Conservation (phyloP, 768 basidiomycete species). For the Pleurotus platypus region DNA sequence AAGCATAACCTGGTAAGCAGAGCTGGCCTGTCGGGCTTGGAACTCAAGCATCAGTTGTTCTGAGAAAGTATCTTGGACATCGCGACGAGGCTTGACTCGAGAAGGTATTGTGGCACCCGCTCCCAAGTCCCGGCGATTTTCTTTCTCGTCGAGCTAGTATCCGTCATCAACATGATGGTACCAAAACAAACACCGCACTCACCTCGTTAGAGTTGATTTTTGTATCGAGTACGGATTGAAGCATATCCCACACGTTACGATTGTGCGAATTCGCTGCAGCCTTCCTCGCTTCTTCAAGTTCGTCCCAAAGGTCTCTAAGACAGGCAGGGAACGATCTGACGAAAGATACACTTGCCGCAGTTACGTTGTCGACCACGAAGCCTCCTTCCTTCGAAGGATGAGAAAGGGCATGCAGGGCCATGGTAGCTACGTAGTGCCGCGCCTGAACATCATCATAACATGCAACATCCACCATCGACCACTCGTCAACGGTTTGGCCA, state of each 20-base stretch:
- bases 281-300: constrained; percentile 69
- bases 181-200: not conserved
- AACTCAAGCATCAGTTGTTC: constrained; percentile 61
- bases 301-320: constrained; percentile 91
- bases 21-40: constrained; percentile 53
- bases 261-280: constrained; percentile 59
- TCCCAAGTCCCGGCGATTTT: not conserved
- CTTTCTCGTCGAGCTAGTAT: not conserved
- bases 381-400: constrained; percentile 56
- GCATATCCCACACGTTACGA: constrained; percentile 64
- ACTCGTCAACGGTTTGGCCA: constrained; percentile 54
- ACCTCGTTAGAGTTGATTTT: constrained; percentile 51
- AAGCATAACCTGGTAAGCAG: constrained; percentile 85
- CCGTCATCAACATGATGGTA: not conserved
- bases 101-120: not conserved
- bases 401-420: constrained; percentile 78
- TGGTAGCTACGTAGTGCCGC: constrained; percentile 83
- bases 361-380: constrained; percentile 51
- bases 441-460: constrained; percentile 79
- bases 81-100: not conserved
- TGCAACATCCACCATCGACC: constrained; percentile 82
- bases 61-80: constrained; percentile 21
- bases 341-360: constrained; percentile 52
- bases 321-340: constrained; percentile 77
- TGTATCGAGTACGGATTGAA: constrained; percentile 60